A percentile compares a stretch with the other conserved stretches of the same genome.
phyloP scores from a whole-genome alignment of 257 asterid species.

The Cruciata laevipes region DNA sequence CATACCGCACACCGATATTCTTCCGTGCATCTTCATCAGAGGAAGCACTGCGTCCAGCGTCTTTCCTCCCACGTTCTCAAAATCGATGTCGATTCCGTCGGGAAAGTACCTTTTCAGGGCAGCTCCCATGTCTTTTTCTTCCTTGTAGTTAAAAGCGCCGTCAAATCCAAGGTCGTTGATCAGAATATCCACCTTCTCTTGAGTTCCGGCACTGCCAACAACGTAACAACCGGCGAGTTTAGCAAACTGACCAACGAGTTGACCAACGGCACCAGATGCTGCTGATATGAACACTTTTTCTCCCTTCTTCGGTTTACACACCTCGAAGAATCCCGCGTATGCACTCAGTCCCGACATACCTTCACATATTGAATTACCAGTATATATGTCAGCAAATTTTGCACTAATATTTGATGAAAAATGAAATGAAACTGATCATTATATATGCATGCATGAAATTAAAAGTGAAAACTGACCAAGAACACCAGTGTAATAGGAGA shows the following conservation, averaged over 20 bases:
- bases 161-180: conserved; percentile 46
- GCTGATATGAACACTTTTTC: conserved; percentile 36
- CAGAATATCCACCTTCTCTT: conserved; percentile 50
- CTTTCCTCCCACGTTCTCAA: conserved; percentile 53
- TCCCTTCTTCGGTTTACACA: not conserved
- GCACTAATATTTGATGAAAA: too few species aligned
- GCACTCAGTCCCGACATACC: conserved; percentile 39
- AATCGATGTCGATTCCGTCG: conserved; percentile 42
- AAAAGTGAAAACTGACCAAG: conserved; percentile 7
- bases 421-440: too few species aligned
- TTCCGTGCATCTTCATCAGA: conserved; percentile 33
- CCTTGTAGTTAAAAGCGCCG: conserved; percentile 45
- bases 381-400: too few species aligned
- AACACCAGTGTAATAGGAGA: conserved; percentile 49
- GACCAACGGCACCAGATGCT: conserved; percentile 51
- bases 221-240: conserved; percentile 45
- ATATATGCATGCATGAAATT: too few species aligned
- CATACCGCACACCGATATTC: conserved; percentile 48
- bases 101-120: conserved; percentile 51
- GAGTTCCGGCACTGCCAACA: conserved; percentile 44
- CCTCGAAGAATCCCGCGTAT: not conserved
- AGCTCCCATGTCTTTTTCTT: conserved; percentile 33
- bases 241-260: conserved; percentile 54
- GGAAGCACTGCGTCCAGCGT: conserved; percentile 45
- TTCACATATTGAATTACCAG: not conserved